Conservation (phyloP, 1,284 basidiomycete genomes). For the Porogramme epimiltina region DNA sequence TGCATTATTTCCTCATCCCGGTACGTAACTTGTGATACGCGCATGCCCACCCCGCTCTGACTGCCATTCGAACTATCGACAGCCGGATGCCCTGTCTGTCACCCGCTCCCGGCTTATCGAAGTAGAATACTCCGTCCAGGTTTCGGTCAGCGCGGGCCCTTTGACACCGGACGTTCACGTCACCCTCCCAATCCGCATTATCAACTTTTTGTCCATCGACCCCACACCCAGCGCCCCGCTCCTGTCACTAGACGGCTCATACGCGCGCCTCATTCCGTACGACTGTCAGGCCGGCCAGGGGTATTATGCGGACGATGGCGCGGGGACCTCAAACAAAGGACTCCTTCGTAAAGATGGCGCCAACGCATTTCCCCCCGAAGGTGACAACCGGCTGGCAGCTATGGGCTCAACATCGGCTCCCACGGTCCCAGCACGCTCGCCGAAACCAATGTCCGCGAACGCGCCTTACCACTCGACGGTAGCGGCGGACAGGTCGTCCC, state of each 20-base stretch:
- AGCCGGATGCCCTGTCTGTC: constrained; percentile 79
- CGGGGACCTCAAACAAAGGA: no score
- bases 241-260: constrained; percentile 25
- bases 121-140: constrained; percentile 76
- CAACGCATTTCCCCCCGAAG: no score
- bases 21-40: constrained; percentile 46
- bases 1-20: constrained; percentile 69
- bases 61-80: background rate
- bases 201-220: constrained; percentile 83
- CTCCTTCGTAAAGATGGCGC: no score
- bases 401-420: no score
- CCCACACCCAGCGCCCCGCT: constrained; percentile 56
- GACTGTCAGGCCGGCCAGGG: no score
- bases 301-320: no score
- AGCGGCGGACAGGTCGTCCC: no score
- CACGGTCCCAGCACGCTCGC: no score
- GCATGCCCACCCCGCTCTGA: constrained; percentile 3
- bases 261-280: constrained; percentile 17
- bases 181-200: constrained; percentile 70
- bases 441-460: no score
- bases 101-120: constrained; percentile 78
- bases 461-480: no score
- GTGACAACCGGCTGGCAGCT: no score
- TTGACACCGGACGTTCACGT: constrained; percentile 69
- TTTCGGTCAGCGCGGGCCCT: constrained; percentile 67